Base-by-base conservation (phyloP, 306 rosid species). In the Aeschynomene evenia region DNA sequence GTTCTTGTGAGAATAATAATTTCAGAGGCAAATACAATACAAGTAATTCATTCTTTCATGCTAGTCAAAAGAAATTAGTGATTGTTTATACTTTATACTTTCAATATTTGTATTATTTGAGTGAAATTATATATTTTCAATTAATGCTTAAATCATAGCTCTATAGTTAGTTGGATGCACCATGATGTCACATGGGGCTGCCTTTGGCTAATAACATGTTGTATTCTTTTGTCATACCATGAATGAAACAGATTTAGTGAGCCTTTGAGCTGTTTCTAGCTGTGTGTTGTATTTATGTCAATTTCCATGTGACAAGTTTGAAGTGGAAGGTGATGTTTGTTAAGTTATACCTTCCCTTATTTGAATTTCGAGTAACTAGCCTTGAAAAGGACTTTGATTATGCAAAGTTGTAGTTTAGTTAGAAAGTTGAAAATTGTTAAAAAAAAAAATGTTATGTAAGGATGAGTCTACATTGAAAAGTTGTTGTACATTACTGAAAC, bases 201-300 rank as follows among this genome's bases (percentile, higher is more conserved):
- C 40, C 61, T 37, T 74, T 40, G 37, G 79, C 51, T 16, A 16
- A 52, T 66, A 46, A 48, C 5, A 11, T 37, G 67, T 70, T 54
- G 79, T 72, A 63, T 21, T 55, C 28, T 12, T 21, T 31, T 61
- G 28, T 24, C 68, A 24, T 36, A 11, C 26, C 57, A 81, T 68
- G 36, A 67, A 34, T 57, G 62, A 76, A 58, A 19, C 46, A 5
- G 24, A 48, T 3, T 49, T 54, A 6, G 59, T 51, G 8, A 23
- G 39, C 6, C 4, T 56, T 60, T 46, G 12, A 64, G 50, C 66
- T 57, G 43, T 76, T 24, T 20, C 49, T 5, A 14, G 29, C 70
- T 49, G 18, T 37, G 19, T 3, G 0, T n/a, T 26, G 36, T 15
- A 58, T 5, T 21, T 52, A 24, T 60, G 26, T 37, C 63, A 48